Percentiles rank a stretch among this genome's conserved stretches.
Conservation (phyloP, 495 filamentous ascomycete species). For the Hyaloscypha finlandica region DNA sequence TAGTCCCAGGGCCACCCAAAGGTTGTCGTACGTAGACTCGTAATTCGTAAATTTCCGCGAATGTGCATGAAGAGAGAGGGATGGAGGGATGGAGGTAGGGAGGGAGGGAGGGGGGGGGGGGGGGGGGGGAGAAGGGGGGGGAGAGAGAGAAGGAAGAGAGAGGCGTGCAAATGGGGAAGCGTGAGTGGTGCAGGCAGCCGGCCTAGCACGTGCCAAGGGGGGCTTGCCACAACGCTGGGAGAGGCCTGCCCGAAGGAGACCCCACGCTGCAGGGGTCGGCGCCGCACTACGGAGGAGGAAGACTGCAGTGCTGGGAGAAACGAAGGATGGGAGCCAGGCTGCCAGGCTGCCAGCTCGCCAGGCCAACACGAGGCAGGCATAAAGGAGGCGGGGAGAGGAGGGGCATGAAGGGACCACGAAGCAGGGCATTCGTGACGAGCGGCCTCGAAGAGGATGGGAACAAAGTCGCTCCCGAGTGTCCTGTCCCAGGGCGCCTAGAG, state of each 20-base stretch:
- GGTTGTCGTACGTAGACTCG: no score
- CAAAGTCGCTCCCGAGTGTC: background rate
- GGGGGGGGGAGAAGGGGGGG: no score
- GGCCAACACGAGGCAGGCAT: background rate
- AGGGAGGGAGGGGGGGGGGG: background rate
- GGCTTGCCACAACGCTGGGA: background rate
- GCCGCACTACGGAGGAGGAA: background rate
- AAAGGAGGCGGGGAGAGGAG: background rate
- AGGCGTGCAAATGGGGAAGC: background rate
- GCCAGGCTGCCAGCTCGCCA: no score
- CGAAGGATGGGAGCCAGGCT: no score
- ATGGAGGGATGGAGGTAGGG: background rate
- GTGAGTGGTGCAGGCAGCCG: background rate
- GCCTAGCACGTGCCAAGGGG: background rate
- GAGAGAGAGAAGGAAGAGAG: no score
- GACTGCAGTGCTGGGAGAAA: background rate
- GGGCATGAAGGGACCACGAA: no score
- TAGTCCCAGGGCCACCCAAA: background rate
- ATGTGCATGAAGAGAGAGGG: background rate
- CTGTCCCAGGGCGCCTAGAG: background rate
- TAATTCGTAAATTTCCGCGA: constrained; percentile 9
- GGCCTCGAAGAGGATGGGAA: background rate
- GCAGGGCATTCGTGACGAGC: no score
- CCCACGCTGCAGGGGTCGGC: constrained; percentile 1
- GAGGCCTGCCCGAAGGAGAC: background rate